Evolutionary conservation across 1,284 basidiomycete species (phyloP).

Genomic region (Sanghuangporus weigelae): DNA sequence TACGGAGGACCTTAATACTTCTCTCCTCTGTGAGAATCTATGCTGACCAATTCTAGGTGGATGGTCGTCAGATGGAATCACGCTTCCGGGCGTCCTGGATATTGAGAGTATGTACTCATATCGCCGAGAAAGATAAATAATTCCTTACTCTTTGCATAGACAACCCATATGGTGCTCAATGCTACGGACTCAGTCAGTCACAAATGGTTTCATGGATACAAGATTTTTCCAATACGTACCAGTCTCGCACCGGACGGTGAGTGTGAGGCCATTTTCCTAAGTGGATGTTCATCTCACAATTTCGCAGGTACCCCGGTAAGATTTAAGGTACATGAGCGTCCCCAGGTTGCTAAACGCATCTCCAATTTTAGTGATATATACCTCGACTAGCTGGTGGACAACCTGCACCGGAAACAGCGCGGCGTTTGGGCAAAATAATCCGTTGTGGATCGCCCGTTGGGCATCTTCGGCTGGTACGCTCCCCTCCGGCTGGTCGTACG

Average conservation of each 20-base stretch:
- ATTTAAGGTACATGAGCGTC: neutral
- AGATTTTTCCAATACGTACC: constrained; percentile 59
- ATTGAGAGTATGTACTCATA: constrained; percentile 45
- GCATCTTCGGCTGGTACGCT: constrained; percentile 43
- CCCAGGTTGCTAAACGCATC: neutral
- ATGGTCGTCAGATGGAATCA: constrained; percentile 54
- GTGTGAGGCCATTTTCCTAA: constrained; percentile 4
- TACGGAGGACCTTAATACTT: constrained; percentile 20
- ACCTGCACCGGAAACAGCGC: constrained; percentile 56
- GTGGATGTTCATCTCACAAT: constrained; percentile 14
- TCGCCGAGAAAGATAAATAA: neutral
- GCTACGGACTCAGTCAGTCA: constrained; percentile 50
- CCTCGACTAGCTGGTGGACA: constrained; percentile 63
- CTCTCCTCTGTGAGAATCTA: neutral
- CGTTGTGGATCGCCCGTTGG: constrained; percentile 57
- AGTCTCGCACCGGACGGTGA: constrained; percentile 44
- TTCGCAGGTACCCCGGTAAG: constrained; percentile 33
- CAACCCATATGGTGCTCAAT: constrained; percentile 43
- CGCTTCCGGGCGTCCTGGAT: constrained; percentile 61
- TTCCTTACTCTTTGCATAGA: constrained; percentile 27
- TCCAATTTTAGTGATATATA: constrained; percentile 46
- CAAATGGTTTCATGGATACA: constrained; percentile 59
- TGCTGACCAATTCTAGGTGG: constrained; percentile 33
- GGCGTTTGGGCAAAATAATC: constrained; percentile 43
- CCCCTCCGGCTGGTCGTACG: constrained; percentile 49